Conservation (phyloP, 2,329 filamentous ascomycete genomes). For the Epichloe gansuensis region DNA sequence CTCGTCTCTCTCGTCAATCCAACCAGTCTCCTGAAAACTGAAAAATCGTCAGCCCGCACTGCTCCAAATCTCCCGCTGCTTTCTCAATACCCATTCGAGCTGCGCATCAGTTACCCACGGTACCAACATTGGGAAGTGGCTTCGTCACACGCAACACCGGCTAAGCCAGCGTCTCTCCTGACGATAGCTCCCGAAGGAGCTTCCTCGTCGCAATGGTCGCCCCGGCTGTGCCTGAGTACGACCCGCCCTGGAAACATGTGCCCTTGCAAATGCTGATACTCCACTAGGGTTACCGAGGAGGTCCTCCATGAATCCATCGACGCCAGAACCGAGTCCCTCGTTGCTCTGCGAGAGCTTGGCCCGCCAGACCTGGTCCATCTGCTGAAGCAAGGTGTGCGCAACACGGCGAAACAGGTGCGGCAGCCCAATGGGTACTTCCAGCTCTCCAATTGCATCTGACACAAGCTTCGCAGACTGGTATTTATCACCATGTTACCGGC, state of each 20-base stretch:
- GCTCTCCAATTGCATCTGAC: conserved; percentile 9
- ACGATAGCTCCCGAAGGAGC: conserved; percentile 4
- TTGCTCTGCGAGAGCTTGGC: conserved; percentile 79
- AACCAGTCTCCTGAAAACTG: neutral
- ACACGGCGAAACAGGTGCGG: conserved; percentile 42
- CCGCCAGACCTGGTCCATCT: conserved; percentile 94
- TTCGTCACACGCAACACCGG: neutral
- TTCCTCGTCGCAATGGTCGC: conserved; percentile 47
- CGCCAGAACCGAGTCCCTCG: conserved; percentile 78
- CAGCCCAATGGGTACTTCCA: neutral
- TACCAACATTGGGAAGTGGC: neutral
- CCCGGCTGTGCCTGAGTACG: conserved; percentile 66
- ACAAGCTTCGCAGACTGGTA: conserved; percentile 50
- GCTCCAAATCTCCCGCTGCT: neutral
- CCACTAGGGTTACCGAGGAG: conserved; percentile 76
- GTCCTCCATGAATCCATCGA: conserved; percentile 85
- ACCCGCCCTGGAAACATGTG: neutral
- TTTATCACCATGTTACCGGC: conserved; percentile 96
- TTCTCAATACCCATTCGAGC: neutral
- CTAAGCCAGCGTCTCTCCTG: neutral
- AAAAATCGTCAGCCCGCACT: neutral
- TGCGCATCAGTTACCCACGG: neutral
- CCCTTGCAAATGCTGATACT: conserved; percentile 11
- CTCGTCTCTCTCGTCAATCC: neutral
- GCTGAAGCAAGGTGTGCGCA: conserved; percentile 58